Base-by-base conservation (phyloP, 768 basidiomycete genomes). In the Naganishia vaughanmartiniae region DNA sequence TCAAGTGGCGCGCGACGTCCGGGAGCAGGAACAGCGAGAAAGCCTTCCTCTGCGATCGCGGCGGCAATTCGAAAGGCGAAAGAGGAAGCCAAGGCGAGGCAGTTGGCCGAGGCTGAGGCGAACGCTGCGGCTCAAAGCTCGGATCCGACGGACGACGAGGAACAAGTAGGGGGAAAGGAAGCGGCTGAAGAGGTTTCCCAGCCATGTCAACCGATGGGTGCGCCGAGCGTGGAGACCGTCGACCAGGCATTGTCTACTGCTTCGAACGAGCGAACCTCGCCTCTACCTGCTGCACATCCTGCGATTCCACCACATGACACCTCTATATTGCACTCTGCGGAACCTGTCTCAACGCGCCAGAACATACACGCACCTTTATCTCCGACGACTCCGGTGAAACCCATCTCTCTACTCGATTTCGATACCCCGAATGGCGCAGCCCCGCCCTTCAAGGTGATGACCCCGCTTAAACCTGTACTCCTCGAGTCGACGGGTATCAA, bases 31-130 rank as follows among this genome's bases (percentile, higher is more conserved):
- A 4, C 34, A 11, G 28, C 46, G 28, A 42, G 34, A 17, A 36
- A 53, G 42, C 65, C 56, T 17, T 70, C 69, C 12, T 65, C 58
- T 1, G 54, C 53, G 24, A 58, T 56, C 21, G 46, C 55, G 15
- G 69, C 60, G 48, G 69, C 69, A 5, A 70, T 70, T 30, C 26
- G 60, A 45, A 70, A 70, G 55, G 69, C 69, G 15, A 63, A 65
- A 48, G 33, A 65, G 69, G 69, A 70, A 51, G 28, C 48, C 4
- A 51, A 60, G 24, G 60, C 60, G 11, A 42, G 36, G 30, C 36
- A 42, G 24, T 63, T 63, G 39, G 55, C 60, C 11, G 60, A 63
- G 28, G 39, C 60, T 2, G 48, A 66, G 65, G 65, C 65, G n/a
- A 17, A 51, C 12, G 33, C 30, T 7, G 48, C 28, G 65, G 31